A percentile compares a stretch with the other conserved stretches of the same genome.
phyloP scores from a whole-genome alignment of 1,139 yeast species.

The Scheffersomyces illinoinensis region DNA sequence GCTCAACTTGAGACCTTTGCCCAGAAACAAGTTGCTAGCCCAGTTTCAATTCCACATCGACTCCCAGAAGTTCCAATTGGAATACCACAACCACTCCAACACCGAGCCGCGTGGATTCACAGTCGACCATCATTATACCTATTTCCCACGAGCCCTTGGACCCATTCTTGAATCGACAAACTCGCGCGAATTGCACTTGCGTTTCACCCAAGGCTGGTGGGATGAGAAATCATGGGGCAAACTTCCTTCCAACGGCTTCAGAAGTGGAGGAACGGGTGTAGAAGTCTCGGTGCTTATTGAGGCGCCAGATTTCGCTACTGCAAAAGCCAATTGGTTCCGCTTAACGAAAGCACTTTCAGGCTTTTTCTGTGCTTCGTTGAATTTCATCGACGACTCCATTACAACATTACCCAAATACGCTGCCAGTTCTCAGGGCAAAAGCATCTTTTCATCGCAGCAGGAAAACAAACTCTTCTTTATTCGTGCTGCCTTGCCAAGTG shows the following conservation, averaged over 20 bases:
- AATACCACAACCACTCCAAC: slow-evolving; percentile 22
- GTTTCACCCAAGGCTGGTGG: slow-evolving; percentile 97
- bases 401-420: slow-evolving; percentile 67
- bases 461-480: slow-evolving; percentile 53
- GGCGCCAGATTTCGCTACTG: slow-evolving; percentile 55
- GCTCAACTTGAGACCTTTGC: slow-evolving; percentile 64
- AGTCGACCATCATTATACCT: slow-evolving; percentile 51
- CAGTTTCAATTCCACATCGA: slow-evolving; percentile 66
- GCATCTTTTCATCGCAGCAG: slow-evolving; percentile 38
- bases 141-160: slow-evolving; percentile 80
- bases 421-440: slow-evolving; percentile 8
- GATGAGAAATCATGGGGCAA: slow-evolving; percentile 87
- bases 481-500: slow-evolving; percentile 90
- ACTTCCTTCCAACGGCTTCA: slow-evolving; percentile 69
- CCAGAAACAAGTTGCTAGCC: slow-evolving; percentile 65
- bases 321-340: slow-evolving; percentile 66
- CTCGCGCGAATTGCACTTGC: slow-evolving; percentile 73
- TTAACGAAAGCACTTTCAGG: slow-evolving; percentile 83
- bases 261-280: slow-evolving; percentile 93
- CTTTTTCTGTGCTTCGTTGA: slow-evolving; percentile 90
- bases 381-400: slow-evolving; percentile 77
- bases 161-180: slow-evolving; percentile 70
- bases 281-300: slow-evolving; percentile 89
- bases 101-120: background rate
- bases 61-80: slow-evolving; percentile 44